These are phyloP conservation scores for Sequoia sempervirens DNA, from an alignment of 75 land plant genomes.

Conservation along the genomic window DNA sequence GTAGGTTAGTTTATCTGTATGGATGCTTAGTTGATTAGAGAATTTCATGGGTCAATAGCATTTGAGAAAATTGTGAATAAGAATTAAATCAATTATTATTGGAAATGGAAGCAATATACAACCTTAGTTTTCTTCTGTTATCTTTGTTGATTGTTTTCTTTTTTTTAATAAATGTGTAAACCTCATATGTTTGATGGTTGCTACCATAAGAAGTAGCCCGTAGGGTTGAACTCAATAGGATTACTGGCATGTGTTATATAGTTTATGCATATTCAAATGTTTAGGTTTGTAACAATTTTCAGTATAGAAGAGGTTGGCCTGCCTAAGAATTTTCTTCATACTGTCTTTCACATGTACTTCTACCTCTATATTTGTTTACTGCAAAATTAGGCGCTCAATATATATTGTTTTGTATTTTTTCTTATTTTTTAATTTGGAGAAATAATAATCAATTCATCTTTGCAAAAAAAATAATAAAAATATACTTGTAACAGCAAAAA, in stretches of 20 bases:
- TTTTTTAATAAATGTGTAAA: background rate
- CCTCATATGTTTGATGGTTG: background rate
- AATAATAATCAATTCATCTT: no score
- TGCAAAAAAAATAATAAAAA: no score
- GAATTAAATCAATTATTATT: background rate
- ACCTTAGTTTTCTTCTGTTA: background rate
- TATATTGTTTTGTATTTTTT: no score
- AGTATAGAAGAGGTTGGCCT: background rate
- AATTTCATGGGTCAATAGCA: background rate
- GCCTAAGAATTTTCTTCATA: background rate
- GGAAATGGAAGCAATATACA: background rate
- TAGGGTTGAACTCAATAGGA: background rate
- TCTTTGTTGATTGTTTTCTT: background rate
- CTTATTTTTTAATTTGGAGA: no score
- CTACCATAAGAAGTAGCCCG: background rate
- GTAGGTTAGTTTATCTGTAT: background rate
- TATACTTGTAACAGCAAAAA: no score
- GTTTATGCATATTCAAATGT: background rate
- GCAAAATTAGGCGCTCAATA: no score
- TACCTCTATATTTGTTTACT: no score
- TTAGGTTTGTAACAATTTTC: background rate
- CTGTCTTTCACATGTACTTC: no score
- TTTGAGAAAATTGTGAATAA: background rate
- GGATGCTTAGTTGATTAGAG: background rate
- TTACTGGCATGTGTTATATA: slow-evolving; percentile 3